Percentiles rank a stretch among this genome's conserved stretches.
phyloP scores from a whole-genome alignment of 352 stramenopile species.

The Globisporangium spiculum region DNA sequence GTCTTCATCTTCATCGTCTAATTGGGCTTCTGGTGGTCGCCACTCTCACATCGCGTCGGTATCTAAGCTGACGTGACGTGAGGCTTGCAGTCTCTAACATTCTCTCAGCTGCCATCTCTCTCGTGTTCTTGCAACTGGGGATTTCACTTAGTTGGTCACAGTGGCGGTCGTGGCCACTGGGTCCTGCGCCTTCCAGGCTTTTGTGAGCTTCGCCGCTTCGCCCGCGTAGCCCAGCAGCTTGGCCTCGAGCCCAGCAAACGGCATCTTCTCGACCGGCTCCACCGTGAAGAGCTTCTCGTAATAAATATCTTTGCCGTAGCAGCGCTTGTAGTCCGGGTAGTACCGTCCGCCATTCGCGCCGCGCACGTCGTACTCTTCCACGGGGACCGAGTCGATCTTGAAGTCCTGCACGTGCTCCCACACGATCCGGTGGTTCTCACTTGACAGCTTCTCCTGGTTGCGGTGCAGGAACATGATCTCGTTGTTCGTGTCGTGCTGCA shows the following conservation, averaged over 20 bases:
- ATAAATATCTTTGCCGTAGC: conserved; percentile 69
- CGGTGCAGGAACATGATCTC: conserved; percentile 60
- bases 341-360: conserved; percentile 54
- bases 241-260: conserved; percentile 45
- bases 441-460: conserved; percentile 67
- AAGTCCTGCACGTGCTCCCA: conserved; percentile 59
- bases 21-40: not conserved
- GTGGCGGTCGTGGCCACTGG: not conserved
- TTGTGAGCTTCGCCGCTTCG: conserved; percentile 31
- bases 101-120: not conserved
- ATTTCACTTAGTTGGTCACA: not conserved
- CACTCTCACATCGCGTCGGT: not conserved
- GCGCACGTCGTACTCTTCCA: conserved; percentile 54
- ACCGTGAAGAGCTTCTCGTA: conserved; percentile 57
- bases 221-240: conserved; percentile 39
- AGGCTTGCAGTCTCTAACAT: not conserved
- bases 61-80: not conserved
- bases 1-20: conserved; percentile 4
- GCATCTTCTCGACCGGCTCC: conserved; percentile 31
- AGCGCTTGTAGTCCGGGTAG: conserved; percentile 54
- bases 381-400: conserved; percentile 22
- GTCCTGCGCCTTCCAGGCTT: not conserved
- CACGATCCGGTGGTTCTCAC: conserved; percentile 32
- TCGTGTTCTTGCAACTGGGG: not conserved
- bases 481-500: conserved; percentile 54